These are phyloP conservation scores for Penicillium coffeae DNA, from an alignment of 495 filamentous ascomycete genomes.

Conservation along the genomic window DNA sequence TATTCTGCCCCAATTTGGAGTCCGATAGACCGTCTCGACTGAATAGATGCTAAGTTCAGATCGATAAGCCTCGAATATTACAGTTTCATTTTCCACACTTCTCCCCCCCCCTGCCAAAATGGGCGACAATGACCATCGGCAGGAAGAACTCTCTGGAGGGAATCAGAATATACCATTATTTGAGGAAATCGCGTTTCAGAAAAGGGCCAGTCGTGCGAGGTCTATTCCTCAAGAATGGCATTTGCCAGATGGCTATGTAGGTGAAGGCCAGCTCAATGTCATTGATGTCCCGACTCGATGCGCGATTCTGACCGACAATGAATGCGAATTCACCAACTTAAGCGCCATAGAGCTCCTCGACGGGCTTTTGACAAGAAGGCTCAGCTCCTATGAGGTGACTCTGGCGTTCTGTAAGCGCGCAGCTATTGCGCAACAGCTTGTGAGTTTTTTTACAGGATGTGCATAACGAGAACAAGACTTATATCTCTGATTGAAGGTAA, in stretches of 20 bases:
- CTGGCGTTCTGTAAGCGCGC: constrained; percentile 2
- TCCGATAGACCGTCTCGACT: too few species aligned
- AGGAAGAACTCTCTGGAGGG: background rate
- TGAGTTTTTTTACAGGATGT: background rate
- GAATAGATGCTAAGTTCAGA: too few species aligned
- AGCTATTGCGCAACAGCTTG: constrained; percentile 1
- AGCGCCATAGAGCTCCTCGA: background rate
- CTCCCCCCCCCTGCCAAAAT: background rate
- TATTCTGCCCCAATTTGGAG: too few species aligned
- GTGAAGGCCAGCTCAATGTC: constrained; percentile 4
- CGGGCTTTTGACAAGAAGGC: background rate
- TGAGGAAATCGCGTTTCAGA: background rate
- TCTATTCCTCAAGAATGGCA: background rate
- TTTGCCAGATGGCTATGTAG: background rate
- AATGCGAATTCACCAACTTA: background rate
- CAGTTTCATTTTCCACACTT: too few species aligned
- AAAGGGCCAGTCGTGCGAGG: background rate
- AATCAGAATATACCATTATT: background rate
- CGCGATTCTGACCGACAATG: background rate
- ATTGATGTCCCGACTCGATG: background rate
- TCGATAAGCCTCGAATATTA: too few species aligned
- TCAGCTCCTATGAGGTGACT: constrained; percentile 1
- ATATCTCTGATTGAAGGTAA: too few species aligned
- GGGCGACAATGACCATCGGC: background rate
- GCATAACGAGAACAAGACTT: too few species aligned